Evolutionary conservation across 208 protist species (phyloP).

Genomic region (Angomonas ambiguus): DNA sequence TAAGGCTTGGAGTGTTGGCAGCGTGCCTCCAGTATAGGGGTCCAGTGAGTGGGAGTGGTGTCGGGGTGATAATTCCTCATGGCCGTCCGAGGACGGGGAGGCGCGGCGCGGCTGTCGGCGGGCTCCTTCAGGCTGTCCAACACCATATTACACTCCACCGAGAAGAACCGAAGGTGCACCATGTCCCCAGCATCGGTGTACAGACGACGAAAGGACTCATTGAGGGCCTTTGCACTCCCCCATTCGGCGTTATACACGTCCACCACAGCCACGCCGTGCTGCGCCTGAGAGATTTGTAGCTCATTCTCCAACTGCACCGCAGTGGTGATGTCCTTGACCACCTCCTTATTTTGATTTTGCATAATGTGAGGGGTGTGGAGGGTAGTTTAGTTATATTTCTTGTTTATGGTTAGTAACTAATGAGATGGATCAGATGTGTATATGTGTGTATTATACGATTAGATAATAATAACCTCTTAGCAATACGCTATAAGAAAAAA

Average conservation of each 20-base stretch:
- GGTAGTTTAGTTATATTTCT: slow-evolving; percentile 9
- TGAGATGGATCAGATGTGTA: no score
- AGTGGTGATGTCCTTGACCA: slow-evolving; percentile 74
- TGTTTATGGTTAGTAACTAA: background rate
- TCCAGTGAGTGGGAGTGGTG: slow-evolving; percentile 62
- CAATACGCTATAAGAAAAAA: slow-evolving; percentile 13
- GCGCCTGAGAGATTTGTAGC: slow-evolving; percentile 69
- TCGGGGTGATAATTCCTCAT: slow-evolving; percentile 30
- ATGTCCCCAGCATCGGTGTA: slow-evolving; percentile 74
- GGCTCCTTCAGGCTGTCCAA: slow-evolving; percentile 57
- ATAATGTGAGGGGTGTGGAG: background rate
- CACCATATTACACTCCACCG: slow-evolving; percentile 80
- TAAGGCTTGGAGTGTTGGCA: slow-evolving; percentile 80
- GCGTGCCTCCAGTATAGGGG: slow-evolving; percentile 45
- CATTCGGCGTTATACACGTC: slow-evolving; percentile 88
- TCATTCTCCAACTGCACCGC: slow-evolving; percentile 71
- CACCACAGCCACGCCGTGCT: slow-evolving; percentile 80
- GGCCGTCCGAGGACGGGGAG: slow-evolving; percentile 11
- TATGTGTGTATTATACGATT: no score
- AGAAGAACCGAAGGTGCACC: slow-evolving; percentile 79
- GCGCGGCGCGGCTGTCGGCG: slow-evolving; percentile 19
- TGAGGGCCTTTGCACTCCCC: slow-evolving; percentile 80
- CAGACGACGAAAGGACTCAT: slow-evolving; percentile 81
- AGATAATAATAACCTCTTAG: no score
- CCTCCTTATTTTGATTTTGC: slow-evolving; percentile 51